Base-by-base conservation (phyloP, 306 rosid species). In the Inga oerstediana region DNA sequence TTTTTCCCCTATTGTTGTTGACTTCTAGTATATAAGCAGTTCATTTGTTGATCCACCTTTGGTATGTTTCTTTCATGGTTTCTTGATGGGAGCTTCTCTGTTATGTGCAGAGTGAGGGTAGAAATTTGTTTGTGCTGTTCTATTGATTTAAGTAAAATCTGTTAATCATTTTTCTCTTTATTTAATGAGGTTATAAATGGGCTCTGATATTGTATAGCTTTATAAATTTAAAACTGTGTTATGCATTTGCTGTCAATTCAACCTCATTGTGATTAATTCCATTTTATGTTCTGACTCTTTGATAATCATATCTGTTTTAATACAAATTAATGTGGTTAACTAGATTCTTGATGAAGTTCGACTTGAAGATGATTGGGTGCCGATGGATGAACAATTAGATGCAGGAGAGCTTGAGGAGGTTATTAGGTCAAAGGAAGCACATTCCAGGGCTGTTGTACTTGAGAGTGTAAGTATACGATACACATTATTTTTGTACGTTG, bases 341-440 rank as follows among this genome's bases (percentile, higher is more conserved):
- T 85, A 96, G 99, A 88, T 91, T 86, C 97, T 87, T 74, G 92
- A 87, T 87, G 92, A 90, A 41, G 98, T 93, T 84, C 89, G 98
- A 51, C 97, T 96, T 80, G 99, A 96, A 86, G 99, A 96, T 87
- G 99, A 96, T 79, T 96, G 98, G 99, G 98, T 92, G 56, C 98
- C 98, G 72, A 77, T 94, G 92, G 99, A 96, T 87, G 99, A 96
- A 77, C 89, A 91, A 86, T 80, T 96, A 78, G 90, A 90, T 76
- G 83, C 94, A 19, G 76, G 72, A 49, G 97, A 96, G 89, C 94
- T 96, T 76, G 97, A 90, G 84, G 99, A 92, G 92, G 91, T 93
- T 82, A 84, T 94, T 75, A 94, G 93, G 41, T 20, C 92, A 32
- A 94, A 94, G 87, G 97, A 92, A 46, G 99, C 98, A 16, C 98